A percentile compares a stretch with the other conserved stretches of the same genome.
phyloP scores from a whole-genome alignment of 2,329 filamentous ascomycete genomes.

The Teratosphaeria destructans region DNA sequence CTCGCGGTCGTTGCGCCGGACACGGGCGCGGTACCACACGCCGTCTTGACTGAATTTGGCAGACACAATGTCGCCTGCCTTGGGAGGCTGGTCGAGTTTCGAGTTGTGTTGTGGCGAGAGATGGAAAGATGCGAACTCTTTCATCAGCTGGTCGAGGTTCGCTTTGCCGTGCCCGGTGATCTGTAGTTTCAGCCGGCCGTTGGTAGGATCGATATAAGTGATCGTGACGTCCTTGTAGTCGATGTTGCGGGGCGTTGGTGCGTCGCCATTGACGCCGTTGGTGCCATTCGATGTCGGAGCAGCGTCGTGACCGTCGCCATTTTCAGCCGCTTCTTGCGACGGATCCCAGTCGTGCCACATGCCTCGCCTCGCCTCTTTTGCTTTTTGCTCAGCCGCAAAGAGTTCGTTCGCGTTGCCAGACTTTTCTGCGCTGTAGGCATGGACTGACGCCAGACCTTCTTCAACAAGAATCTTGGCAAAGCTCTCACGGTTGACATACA shows the following conservation, averaged over 20 bases:
- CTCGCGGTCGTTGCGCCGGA: slow-evolving; percentile 85
- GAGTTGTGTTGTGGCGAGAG: slow-evolving; percentile 70
- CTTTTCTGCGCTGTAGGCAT: slow-evolving; percentile 92
- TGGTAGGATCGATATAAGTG: slow-evolving; percentile 71
- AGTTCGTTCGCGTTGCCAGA: slow-evolving; percentile 81
- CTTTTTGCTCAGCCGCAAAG: slow-evolving; percentile 74
- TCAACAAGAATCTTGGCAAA: slow-evolving; percentile 89
- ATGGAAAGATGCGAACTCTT: slow-evolving; percentile 83
- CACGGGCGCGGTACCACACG: slow-evolving; percentile 87
- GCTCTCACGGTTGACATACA: slow-evolving; percentile 90
- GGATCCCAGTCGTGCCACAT: slow-evolving; percentile 94
- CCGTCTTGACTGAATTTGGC: slow-evolving; percentile 83
- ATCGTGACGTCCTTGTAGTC: slow-evolving; percentile 93
- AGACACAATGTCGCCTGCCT: slow-evolving; percentile 82
- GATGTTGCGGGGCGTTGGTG: slow-evolving; percentile 48
- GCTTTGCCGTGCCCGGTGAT: slow-evolving; percentile 78
- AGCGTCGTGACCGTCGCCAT: slow-evolving; percentile 29
- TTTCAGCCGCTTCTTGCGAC: slow-evolving; percentile 61
- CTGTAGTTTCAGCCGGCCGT: slow-evolving; percentile 79
- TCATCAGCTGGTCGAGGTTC: slow-evolving; percentile 79
- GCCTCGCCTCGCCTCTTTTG: slow-evolving; percentile 79
- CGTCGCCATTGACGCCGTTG: slow-evolving; percentile 39
- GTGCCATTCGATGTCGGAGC: slow-evolving; percentile 39
- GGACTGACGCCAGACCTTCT: slow-evolving; percentile 85
- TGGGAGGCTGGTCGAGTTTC: slow-evolving; percentile 60